These are phyloP conservation scores for Chloromonas sp. DNA, from an alignment of 163 green algal species.

Conservation along the genomic window DNA sequence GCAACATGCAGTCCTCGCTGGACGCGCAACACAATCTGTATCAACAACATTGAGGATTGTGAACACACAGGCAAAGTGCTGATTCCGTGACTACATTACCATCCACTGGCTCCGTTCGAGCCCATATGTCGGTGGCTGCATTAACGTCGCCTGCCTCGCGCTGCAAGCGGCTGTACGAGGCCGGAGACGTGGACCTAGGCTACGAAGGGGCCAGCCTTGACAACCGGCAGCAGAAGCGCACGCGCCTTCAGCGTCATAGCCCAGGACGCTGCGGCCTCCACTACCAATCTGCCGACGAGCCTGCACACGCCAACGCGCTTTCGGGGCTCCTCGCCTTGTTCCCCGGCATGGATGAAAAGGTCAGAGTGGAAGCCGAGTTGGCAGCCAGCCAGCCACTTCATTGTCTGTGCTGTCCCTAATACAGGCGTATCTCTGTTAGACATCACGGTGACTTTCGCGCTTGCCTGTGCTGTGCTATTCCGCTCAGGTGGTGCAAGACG, in stretches of 20 bases:
- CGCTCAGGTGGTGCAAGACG: constrained; percentile 11
- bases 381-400: not conserved
- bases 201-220: not conserved
- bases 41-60: too few relatives aligned
- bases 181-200: not conserved
- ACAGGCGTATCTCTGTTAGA: not conserved
- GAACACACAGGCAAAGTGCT: too few relatives aligned
- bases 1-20: too few relatives aligned
- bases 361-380: not conserved
- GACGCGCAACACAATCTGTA: too few relatives aligned
- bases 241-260: not conserved
- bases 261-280: not conserved
- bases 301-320: too few relatives aligned
- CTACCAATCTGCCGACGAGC: too few relatives aligned
- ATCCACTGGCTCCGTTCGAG: too few relatives aligned
- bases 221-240: not conserved
- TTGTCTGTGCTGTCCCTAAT: not conserved
- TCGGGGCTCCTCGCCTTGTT: not conserved
- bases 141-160: not conserved
- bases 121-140: not conserved
- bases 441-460: not conserved
- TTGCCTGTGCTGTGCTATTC: not conserved
- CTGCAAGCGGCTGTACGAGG: not conserved
- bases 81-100: too few relatives aligned
- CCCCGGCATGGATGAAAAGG: constrained; percentile 2